Evolutionary conservation across 495 filamentous ascomycete species (phyloP).

Genomic region (Podospora anserina): DNA sequence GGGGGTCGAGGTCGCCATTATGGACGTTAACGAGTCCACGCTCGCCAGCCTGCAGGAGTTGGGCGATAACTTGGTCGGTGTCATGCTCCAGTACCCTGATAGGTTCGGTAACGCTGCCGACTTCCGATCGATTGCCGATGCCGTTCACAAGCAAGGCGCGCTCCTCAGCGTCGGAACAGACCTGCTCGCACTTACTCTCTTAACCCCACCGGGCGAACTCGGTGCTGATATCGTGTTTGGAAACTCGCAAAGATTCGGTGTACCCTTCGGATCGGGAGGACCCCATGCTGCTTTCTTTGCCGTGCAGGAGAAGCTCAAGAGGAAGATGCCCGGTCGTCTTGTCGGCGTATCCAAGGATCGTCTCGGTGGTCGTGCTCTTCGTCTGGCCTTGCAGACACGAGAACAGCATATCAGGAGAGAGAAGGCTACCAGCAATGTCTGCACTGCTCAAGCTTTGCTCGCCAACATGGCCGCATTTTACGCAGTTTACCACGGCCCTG

Average conservation of each 20-base stretch:
- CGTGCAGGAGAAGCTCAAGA: conserved; percentile 85
- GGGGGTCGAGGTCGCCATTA: conserved; percentile 72
- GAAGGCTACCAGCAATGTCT: conserved; percentile 98
- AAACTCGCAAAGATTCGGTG: conserved; percentile 90
- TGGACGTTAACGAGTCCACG: conserved; percentile 64
- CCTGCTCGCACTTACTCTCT: conserved; percentile 80
- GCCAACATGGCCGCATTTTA: conserved; percentile 99
- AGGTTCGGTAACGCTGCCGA: conserved; percentile 79
- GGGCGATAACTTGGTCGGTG: conserved; percentile 83
- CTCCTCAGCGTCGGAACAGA: conserved; percentile 90
- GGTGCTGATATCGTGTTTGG: conserved; percentile 97
- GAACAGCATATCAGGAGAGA: conserved; percentile 97
- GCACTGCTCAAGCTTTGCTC: conserved; percentile 90
- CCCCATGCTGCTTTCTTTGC: conserved; percentile 98
- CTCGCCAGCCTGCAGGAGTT: conserved; percentile 64
- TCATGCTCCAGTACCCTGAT: conserved; percentile 92
- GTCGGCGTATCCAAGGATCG: conserved; percentile 93
- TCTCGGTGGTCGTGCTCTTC: conserved; percentile 76
- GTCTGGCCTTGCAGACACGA: conserved; percentile 87
- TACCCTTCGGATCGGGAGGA: conserved; percentile 91
- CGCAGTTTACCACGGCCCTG: conserved; percentile 92
- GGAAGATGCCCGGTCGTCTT: conserved; percentile 91
- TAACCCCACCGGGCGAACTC: conserved; percentile 93
- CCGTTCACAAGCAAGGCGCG: conserved; percentile 74
- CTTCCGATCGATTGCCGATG: conserved; percentile 68